Conservation (phyloP, 208 protist species). For the Trypanosoma brucei region DNA sequence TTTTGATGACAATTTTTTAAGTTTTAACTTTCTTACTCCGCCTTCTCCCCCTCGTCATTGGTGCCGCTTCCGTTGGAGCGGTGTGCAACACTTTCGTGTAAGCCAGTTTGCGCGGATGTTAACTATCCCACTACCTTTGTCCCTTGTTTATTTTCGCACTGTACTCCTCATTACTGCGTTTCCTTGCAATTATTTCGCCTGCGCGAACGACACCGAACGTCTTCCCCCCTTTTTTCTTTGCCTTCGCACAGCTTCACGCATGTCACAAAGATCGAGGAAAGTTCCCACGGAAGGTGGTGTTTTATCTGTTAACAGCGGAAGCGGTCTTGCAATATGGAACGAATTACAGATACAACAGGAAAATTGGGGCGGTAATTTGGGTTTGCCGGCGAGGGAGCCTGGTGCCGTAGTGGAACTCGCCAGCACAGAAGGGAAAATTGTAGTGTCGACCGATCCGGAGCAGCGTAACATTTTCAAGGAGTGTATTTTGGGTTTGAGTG, state of each 20-base stretch:
- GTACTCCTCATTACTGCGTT: no score
- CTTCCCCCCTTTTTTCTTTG: no score
- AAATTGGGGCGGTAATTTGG: conserved; percentile 65
- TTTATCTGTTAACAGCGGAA: conserved; percentile 17
- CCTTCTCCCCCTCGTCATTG: background rate
- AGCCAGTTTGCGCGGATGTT: no score
- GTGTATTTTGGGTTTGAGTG: conserved; percentile 9
- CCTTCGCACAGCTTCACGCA: background rate
- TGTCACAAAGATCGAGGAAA: conserved; percentile 18
- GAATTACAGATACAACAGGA: conserved; percentile 66
- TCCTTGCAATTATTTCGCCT: no score
- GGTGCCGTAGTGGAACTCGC: conserved; percentile 12
- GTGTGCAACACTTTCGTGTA: background rate
- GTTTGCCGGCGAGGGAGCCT: conserved; percentile 10
- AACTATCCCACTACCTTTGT: no score
- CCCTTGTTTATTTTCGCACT: no score
- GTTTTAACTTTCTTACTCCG: background rate
- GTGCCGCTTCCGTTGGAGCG: background rate
- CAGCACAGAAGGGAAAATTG: conserved; percentile 16
- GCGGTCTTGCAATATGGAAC: conserved; percentile 67
- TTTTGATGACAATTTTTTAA: no score
- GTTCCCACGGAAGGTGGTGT: background rate
- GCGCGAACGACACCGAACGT: no score
- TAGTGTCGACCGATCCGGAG: conserved; percentile 7
- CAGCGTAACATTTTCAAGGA: conserved; percentile 14